Evolutionary conservation across 371 early-diverging fungal genomes (phyloP), one percentile per base, ranked within the genome.

Genomic region (Mucor piriformis): DNA sequence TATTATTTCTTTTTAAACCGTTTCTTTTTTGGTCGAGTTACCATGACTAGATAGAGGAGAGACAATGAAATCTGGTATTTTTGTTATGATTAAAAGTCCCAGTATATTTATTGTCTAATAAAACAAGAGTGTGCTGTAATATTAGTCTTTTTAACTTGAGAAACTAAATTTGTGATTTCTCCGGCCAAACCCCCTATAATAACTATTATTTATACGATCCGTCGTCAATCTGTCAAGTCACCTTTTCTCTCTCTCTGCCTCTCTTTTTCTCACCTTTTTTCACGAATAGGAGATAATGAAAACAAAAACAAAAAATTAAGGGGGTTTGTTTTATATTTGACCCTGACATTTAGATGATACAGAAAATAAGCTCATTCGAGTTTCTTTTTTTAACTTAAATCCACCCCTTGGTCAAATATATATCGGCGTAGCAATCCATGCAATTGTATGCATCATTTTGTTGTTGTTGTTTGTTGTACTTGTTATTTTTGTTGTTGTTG

Each of bases 81-180:
- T 29, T 6, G 8, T 29, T 6, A 29, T 29, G 8, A 29, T 6
- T 6, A 29, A 29, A 29, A 29, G 29, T 29, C 29, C 29, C 29
- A 29, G 29, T 29, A 29, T 29, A 29, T 29, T 10, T 46, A 20
- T 46, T 46, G 20, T 12, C 11, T 24, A 20, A 20, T 16, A 46
- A 3, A 21, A 18, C 16, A 38, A 38, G 16, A n/a, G n/a, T n/a
- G n/a, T 38, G 13, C 4, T 24, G 11, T 48, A 8, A 6, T 21
- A 56, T 47, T 4, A 8, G 29, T 29, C 29, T 6, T 8, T 29
- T 29, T 29, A 29, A 29, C 8, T 8, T 6, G 8, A 29, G 6
- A 8, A 40, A 15, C 49, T 50, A 52, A 52, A 59, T 59, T 18
- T 6, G 32, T 59, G 46, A 43, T 42, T 43, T 37, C 49, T 52